Base-by-base conservation (phyloP, 1,284 basidiomycete genomes). In the Microbotryomycetes sp. region DNA sequence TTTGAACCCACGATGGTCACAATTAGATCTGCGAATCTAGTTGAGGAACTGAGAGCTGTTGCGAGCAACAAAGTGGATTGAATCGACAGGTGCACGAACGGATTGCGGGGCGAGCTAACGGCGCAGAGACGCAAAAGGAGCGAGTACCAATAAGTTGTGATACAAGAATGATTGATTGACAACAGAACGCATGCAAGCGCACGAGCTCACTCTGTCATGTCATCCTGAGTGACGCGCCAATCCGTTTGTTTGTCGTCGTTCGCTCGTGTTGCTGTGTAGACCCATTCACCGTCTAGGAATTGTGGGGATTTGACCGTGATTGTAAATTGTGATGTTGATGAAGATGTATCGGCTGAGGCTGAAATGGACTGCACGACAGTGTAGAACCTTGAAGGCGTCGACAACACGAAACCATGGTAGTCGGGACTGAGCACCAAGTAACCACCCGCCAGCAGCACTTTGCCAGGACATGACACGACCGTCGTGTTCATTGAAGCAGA, bases 301-400 rank as follows among this genome's bases (percentile, higher is more conserved):
- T 98, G 96, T 14, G 93, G 92, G 2, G 93, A 94, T 73, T 84
- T 82, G 46, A 97, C 89, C 59, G 80, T 79, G 70, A 97, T 84
- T 62, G 76, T 76, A 65, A 63, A 56, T 14, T 46, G 72, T 31
- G 52, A 25, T 15, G 51, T 56, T 9, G 74, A 28, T 22, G 30
- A 30, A 19, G 4, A 7, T 26, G 49, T 15, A 6, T 46, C 45
- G 3, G 50, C 4, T 6, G 53, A 6, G 9, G 55, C 14, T 4
- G 67, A 23, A 1, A 46, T 47, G 23, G 59, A 63, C 28, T 57
- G 58, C 22, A 80, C 76, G 58, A 75, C 65, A 22, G 91, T 87
- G 78, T 94, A 97, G 79, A 99, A 98, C 47, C 96, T 83, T 22
- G 91, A 89, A 12, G 89, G 89, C 6, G 94, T 94, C 0, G 89